Conservation (phyloP, 495 filamentous ascomycete species). For the Aspergillus sclerotioniger region DNA sequence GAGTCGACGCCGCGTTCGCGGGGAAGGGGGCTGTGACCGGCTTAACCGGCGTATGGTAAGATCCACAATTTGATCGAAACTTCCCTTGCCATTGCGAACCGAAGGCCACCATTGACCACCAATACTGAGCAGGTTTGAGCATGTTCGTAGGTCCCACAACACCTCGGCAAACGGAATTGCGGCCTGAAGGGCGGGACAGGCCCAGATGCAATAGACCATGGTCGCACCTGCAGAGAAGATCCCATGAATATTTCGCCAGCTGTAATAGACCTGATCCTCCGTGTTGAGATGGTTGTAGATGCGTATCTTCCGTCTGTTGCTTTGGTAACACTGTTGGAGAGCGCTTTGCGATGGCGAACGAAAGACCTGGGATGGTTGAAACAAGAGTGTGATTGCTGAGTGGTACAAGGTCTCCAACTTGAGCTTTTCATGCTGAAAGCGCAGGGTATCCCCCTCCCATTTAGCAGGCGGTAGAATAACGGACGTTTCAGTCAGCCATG, state of each 20-base stretch:
- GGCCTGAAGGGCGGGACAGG: conserved; percentile 18
- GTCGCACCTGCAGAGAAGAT: conserved; percentile 27
- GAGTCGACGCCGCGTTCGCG: conserved; percentile 7
- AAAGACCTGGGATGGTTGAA: conserved; percentile 24
- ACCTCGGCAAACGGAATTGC: conserved; percentile 20
- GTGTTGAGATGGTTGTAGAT: conserved; percentile 22
- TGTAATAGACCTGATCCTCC: conserved; percentile 20
- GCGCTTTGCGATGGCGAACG: conserved; percentile 19
- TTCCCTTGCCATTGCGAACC: conserved; percentile 24
- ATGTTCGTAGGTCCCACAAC: conserved; percentile 25
- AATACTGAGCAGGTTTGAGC: conserved; percentile 29
- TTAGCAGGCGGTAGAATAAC: neutral
- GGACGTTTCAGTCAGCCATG: conserved; percentile 15
- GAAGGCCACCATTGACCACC: conserved; percentile 30
- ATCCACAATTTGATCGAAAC: conserved; percentile 27
- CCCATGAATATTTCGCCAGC: conserved; percentile 28
- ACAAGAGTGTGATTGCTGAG: conserved; percentile 17
- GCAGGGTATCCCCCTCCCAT: conserved; percentile 9
- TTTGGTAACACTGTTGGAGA: conserved; percentile 19
- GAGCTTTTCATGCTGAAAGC: conserved; percentile 14
- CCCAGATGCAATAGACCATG: conserved; percentile 27
- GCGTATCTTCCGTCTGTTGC: conserved; percentile 18
- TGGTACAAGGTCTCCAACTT: conserved; percentile 22
- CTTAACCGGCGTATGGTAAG: conserved; percentile 23
- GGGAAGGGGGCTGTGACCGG: neutral